Evolutionary conservation across 306 rosid genomes (phyloP), one percentile per base, ranked within the genome.

Genomic region (Hippophae gyantsensis): DNA sequence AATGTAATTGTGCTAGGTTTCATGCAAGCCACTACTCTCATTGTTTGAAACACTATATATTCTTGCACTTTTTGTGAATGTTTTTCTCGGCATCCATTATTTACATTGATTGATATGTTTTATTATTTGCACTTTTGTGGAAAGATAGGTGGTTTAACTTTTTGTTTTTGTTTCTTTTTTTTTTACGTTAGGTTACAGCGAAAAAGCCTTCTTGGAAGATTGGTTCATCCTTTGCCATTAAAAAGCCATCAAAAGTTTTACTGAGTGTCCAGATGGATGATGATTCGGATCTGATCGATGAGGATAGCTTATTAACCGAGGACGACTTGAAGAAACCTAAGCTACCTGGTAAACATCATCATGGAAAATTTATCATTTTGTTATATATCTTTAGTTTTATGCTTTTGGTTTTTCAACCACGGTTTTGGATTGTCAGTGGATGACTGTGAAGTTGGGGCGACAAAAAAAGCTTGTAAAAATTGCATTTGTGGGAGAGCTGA

Each of bases 401-500:
- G 4, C 7, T 14, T 42, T 23, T 38, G 13, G 13, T 12, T 8
- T 8, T 25, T 42, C 45, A 38, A 27, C 48, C 8, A 18, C 45
- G 38, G 53, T 38, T 53, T 62, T 65, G 62, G 57, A 74, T 54
- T 8, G 70, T 71, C 85, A 73, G 76, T 73, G 58, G 89, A 80
- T 67, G 98, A 87, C 69, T 92, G 96, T 68, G 95, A 88, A 76
- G 73, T 76, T 52, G 86, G 99, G 69, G 79, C 84, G 56, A 85
- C 93, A 6, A 92, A 85, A 70, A 92, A 88, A 79, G 99, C 99
- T 65, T 92, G 99, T 82, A 92, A 78, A 79, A 87, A 83, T 68
- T 92, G 96, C 83, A 62, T 48, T 6, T 92, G 98, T 69, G 98
- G 98, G 69, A 83, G 93, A 72, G 96, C 96, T 42, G 96, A 85